Evolutionary conservation across 768 basidiomycete species (phyloP).

Genomic region (Hemileccinum rubropunctum): DNA sequence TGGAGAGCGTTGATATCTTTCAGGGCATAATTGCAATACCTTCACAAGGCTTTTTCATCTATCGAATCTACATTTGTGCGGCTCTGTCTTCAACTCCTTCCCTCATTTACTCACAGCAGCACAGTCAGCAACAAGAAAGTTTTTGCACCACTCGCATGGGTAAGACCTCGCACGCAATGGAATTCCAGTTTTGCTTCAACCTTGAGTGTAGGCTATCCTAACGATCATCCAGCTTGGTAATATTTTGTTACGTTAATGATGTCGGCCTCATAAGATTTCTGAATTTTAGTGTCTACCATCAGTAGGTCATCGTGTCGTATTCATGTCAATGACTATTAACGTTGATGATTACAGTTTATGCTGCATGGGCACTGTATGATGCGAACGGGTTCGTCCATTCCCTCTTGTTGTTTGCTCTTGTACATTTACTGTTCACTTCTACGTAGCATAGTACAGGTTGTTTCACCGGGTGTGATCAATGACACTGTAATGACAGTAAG

Average conservation of each 20-base stretch:
- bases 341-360: neutral
- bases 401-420: neutral
- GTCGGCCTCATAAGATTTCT: neutral
- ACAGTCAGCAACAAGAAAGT: neutral
- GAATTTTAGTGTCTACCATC: neutral
- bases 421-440: too few relatives aligned
- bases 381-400: neutral
- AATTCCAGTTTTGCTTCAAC: too few relatives aligned
- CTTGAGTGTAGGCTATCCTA: neutral
- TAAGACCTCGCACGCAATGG: neutral
- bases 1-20: neutral
- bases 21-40: neutral
- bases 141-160: neutral
- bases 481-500: neutral
- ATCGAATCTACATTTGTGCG: neutral
- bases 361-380: neutral
- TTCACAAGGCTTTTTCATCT: neutral
- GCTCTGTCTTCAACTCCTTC: neutral
- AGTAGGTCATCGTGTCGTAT: neutral
- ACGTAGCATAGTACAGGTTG: too few relatives aligned
- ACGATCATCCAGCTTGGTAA: constrained; percentile 5
- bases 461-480: too few relatives aligned
- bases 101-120: neutral
- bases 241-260: neutral
- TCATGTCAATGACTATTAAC: too few relatives aligned